Evolutionary conservation across 768 basidiomycete genomes (phyloP).

Genomic region (Tulasnella sp.): DNA sequence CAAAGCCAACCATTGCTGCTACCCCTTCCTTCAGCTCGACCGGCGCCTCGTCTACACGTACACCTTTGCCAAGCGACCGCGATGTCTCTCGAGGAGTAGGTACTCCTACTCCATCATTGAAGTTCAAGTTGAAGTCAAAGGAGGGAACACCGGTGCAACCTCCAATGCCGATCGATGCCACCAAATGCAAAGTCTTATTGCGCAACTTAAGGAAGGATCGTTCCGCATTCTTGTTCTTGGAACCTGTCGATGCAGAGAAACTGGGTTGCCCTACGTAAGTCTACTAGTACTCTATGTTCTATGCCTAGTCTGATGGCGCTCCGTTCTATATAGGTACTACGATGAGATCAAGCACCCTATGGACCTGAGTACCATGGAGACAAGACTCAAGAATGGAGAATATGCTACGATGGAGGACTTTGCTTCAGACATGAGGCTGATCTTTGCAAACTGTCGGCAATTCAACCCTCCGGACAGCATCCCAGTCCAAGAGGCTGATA

Average conservation of each 20-base stretch:
- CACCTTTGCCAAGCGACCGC: not conserved
- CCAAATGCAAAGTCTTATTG: constrained; percentile 68
- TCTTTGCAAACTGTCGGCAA: constrained; percentile 78
- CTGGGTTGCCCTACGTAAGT: constrained; percentile 89
- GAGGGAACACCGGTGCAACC: constrained; percentile 9
- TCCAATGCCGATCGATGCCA: constrained; percentile 54
- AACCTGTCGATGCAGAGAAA: constrained; percentile 67
- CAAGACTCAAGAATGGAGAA: constrained; percentile 49
- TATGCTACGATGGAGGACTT: constrained; percentile 78
- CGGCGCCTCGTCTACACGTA: not conserved
- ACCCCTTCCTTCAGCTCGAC: not conserved
- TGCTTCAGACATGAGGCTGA: constrained; percentile 61
- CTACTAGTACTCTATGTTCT: not conserved
- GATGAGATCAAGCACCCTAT: constrained; percentile 86
- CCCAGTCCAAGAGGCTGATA: constrained; percentile 56
- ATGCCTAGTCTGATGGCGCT: not conserved
- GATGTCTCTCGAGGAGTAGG: not conserved
- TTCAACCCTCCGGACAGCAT: constrained; percentile 82
- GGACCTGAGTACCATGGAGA: constrained; percentile 76
- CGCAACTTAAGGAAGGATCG: constrained; percentile 42
- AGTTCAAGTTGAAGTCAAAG: constrained; percentile 14
- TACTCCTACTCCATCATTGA: not conserved
- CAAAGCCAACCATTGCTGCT: not conserved
- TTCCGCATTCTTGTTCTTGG: constrained; percentile 44
- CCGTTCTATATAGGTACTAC: constrained; percentile 50